Conservation (phyloP, 257 asterid species). For the Solanum piurae region DNA sequence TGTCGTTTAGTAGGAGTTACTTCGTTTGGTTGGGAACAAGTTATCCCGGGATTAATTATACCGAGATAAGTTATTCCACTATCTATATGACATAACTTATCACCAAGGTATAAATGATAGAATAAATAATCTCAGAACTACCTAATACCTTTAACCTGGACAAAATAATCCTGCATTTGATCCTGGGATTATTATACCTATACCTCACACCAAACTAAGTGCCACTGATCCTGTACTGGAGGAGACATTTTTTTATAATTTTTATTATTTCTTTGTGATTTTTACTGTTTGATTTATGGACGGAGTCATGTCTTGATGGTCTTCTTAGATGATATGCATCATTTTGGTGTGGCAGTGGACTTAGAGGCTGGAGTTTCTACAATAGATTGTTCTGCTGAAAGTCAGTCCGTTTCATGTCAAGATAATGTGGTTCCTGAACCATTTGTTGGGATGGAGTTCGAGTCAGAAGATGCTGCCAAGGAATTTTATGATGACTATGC, state of each 20-base stretch:
- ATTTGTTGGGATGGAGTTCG: constrained; percentile 39
- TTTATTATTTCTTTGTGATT: neutral
- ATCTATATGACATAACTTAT: too few species aligned
- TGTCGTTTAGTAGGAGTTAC: neutral
- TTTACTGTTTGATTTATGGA: neutral
- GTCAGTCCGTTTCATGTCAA: constrained; percentile 3
- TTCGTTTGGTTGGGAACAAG: neutral
- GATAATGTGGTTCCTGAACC: constrained; percentile 20
- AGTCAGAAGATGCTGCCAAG: constrained; percentile 36
- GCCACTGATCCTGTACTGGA: neutral
- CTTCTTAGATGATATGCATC: neutral
- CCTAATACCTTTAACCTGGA: too few species aligned
- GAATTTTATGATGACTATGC: constrained; percentile 37
- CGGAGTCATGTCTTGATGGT: neutral
- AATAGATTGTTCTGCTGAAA: neutral
- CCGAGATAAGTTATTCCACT: too few species aligned
- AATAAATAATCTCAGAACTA: too few species aligned
- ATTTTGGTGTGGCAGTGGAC: constrained; percentile 2
- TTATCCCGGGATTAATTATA: too few species aligned
- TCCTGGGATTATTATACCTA: too few species aligned
- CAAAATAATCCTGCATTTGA: too few species aligned
- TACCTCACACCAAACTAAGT: too few species aligned
- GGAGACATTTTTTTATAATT: neutral
- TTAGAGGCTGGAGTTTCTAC: neutral
- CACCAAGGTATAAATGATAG: too few species aligned